Base-by-base conservation (phyloP, 768 basidiomycete genomes). In the Serendipita sp. region DNA sequence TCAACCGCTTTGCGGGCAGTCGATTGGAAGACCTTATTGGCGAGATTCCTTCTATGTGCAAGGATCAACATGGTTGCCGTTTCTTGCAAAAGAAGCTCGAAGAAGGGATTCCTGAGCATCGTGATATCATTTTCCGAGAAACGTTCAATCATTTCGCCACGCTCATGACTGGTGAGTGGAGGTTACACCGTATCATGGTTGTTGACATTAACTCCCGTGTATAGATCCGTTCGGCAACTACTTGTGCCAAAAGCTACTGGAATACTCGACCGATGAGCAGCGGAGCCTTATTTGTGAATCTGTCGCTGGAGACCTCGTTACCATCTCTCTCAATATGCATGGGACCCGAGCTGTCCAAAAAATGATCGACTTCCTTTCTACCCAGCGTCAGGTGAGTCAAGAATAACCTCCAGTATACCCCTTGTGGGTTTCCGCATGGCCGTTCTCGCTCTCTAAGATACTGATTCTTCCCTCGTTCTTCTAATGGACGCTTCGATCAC, bases 51-150 rank as follows among this genome's bases (percentile, higher is more conserved):
- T 79, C 83, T 0, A 76, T 99, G 16, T 98, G 96, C 83, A 98
- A 98, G 74, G 96, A 99, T 75, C 96, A 99, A 75, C 95, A 98
- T 74, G 96, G 96, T 2, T 99, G 96, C 72, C 84, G 96, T 41
- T 99, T 97, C 73, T 77, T 99, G 65, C 96, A 99, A 76, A 98
- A 98, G 84, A 97, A 98, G 76, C 81, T 99, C 30, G 96, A 99
- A 73, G 96, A 99, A 72, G 91, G 90, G 64, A 83, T 88, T 66
- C 82, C 95, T 3, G 94, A 95, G 73, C 94, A 99, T 75, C 84
- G 96, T 63, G 96, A 99, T 71, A 94, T 98, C 89, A 99, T 99
- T 73, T 99, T 97, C 82, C 83, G 89, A 66, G 96, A 99, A 78
- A 97, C 95, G 1, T 98, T 95, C 71, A 86, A 88, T 52, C 94